Evolutionary conservation across 1,139 yeast species (phyloP).

Genomic region (Hansenula lynferdii): DNA sequence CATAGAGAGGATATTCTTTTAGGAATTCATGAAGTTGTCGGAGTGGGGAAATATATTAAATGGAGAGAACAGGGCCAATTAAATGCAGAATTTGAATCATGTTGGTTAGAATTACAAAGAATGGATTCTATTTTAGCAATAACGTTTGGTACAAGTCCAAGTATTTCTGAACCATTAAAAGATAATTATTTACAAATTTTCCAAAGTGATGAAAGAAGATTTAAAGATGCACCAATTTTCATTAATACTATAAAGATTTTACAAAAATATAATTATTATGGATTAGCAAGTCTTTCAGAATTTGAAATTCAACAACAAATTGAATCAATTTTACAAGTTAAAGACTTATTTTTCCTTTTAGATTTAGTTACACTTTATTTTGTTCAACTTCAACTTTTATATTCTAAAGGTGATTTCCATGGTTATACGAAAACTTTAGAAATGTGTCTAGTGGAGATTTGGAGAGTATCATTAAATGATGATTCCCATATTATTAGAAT

Average conservation of each 20-base stretch:
- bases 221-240: background rate
- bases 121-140: constrained; percentile 1
- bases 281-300: background rate
- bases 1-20: background rate
- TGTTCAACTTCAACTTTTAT: background rate
- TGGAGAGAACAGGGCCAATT: background rate
- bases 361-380: background rate
- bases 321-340: background rate
- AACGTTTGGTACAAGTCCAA: background rate
- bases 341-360: background rate
- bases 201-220: background rate
- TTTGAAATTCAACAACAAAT: background rate
- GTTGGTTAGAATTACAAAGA: constrained; percentile 1
- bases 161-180: background rate
- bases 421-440: background rate
- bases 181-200: background rate
- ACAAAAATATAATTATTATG: background rate
- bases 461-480: background rate
- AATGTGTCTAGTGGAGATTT: background rate
- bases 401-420: background rate
- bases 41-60: background rate
- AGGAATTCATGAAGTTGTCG: background rate
- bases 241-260: background rate
- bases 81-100: background rate
- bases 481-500: background rate